Evolutionary conservation across 345 rosid species (phyloP), one percentile per base, ranked within the genome.

Genomic region (Cardiospermum halicacabum): DNA sequence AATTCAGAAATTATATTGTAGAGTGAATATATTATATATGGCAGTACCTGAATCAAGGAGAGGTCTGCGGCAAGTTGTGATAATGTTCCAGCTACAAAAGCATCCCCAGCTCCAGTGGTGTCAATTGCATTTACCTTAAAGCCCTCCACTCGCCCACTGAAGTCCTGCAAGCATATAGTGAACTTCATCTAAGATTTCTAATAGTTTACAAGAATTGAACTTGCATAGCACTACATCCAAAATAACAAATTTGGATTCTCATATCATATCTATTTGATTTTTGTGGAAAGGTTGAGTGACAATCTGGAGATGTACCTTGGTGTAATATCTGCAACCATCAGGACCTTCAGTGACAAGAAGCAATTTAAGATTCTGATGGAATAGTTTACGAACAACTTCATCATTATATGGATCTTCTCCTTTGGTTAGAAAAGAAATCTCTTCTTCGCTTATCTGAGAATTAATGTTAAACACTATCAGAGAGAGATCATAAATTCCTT

Each of bases 51-150:
- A 81, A 90, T 77, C 77, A 94, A 78, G 39, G 99, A 85, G 75
- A 87, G 74, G 78, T 91, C 89, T 47, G 26, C 42, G 26, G 91
- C 84, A 56, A 94, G 80, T 49, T 87, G 88, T 3, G 79, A 77
- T 64, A 91, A 69, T 56, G 80, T 73, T 69, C 96, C 96, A 0
- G 96, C 97, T 22, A 94, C 95, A 80, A 94, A 94, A 34, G 99
- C 99, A 85, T 94, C 97, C 2, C 99, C 97, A 9, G 99, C 97
- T 71, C 99, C 99, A 9, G 96, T 94, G 27, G 96, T 85, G 79
- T 94, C 99, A 34, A 94, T 83, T 1, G 89, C 86, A 16, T 87
- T 89, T 48, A 88, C 97, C 78, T 82, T 85, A 34, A 94, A 53
- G 18, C 97, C 95, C 49, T 70, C 65, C 22, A 91, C 97, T 79